Percentiles rank a stretch among this genome's conserved stretches.
phyloP scores from a whole-genome alignment of 108 stramenopile species.

The Nannochloropsis gaditana region DNA sequence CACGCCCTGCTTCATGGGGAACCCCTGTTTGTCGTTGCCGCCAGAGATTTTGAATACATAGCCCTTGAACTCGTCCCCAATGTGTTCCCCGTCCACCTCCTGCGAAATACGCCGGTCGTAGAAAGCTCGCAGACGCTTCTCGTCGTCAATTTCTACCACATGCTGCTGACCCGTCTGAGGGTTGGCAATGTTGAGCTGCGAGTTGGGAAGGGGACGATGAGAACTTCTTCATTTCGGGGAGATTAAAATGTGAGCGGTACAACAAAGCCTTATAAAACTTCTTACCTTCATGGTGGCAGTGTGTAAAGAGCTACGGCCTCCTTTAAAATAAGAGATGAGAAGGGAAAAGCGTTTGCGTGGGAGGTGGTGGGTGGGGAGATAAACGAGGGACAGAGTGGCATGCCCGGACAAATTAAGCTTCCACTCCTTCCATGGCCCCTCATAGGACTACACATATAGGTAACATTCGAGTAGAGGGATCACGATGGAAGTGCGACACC shows the following conservation, averaged over 20 bases:
- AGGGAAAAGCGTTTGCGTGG: slow-evolving; percentile 3
- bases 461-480: too few species aligned
- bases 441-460: too few species aligned
- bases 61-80: slow-evolving; percentile 97
- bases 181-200: slow-evolving; percentile 96
- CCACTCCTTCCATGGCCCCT: too few species aligned
- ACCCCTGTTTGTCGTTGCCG: slow-evolving; percentile 99
- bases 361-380: not conserved
- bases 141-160: slow-evolving; percentile 97
- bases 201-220: not conserved
- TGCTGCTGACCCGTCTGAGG: slow-evolving; percentile 94
- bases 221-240: not conserved
- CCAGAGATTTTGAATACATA: slow-evolving; percentile 96
- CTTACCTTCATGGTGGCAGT: not conserved
- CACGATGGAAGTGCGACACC: too few species aligned
- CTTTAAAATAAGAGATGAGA: not conserved
- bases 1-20: slow-evolving; percentile 99
- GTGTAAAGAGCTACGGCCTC: not conserved
- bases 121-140: slow-evolving; percentile 91
- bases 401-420: too few species aligned
- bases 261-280: not conserved
- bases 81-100: slow-evolving; percentile 85
- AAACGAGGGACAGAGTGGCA: too few species aligned
- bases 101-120: slow-evolving; percentile 99
- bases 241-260: not conserved